phyloP scores from a whole-genome alignment of 306 rosid species.

The Phaseolus lunatus region DNA sequence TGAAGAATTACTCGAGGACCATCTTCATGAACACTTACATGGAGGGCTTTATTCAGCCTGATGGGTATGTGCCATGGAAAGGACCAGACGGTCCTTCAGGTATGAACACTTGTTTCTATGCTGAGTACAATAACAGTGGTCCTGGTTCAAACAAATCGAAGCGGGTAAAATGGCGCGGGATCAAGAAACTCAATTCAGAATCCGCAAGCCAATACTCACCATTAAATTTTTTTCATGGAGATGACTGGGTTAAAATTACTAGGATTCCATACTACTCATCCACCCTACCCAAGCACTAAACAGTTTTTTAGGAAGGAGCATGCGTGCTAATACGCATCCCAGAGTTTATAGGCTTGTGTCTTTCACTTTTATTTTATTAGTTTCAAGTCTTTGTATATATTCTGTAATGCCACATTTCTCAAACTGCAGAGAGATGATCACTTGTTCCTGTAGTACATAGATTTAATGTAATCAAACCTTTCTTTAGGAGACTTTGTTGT shows the following conservation, averaged over 20 bases:
- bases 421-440: neutral
- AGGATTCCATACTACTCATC: conserved; percentile 57
- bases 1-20: conserved; percentile 78
- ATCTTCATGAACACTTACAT: conserved; percentile 63
- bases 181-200: conserved; percentile 51
- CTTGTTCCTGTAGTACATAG: neutral
- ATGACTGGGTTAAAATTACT: conserved; percentile 60
- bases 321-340: neutral
- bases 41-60: conserved; percentile 58
- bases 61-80: conserved; percentile 74
- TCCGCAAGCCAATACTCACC: conserved; percentile 40
- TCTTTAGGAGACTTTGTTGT: neutral
- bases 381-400: conserved; percentile 2
- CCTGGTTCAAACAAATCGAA: conserved; percentile 60
- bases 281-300: neutral
- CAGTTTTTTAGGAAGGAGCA: neutral
- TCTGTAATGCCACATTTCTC: neutral
- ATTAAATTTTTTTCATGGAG: conserved; percentile 50
- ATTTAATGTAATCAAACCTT: conserved; percentile 11
- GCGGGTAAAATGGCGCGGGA: conserved; percentile 70
- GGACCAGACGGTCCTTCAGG: conserved; percentile 32
- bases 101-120: conserved; percentile 58
- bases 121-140: conserved; percentile 61
- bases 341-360: neutral
- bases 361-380: neutral